Evolutionary conservation across 331 rosid genomes (phyloP), one percentile per base, ranked within the genome.

Genomic region (Rhamnella rubrinervis): DNA sequence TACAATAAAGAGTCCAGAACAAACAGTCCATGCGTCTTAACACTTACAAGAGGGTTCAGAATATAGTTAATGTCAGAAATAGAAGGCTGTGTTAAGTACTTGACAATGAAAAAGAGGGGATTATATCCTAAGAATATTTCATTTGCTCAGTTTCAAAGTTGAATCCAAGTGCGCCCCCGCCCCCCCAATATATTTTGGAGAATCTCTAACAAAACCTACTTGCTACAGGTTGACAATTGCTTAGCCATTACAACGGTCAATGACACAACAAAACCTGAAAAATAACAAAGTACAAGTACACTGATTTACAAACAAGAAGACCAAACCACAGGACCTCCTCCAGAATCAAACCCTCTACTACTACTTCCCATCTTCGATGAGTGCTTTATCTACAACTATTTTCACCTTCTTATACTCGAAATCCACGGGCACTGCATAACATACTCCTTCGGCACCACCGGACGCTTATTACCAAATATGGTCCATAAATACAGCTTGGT

Each of bases 331-430:
- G 61, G 71, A 61, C 67, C 46, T 62, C 40, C 53, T 62, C 40
- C 23, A 62, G 70, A 68, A 53, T 39, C 25, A 13, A 71, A 66
- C 77, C 92, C 61, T 73, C 35, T 3, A 31, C 92, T 85, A 85
- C 89, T 80, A 77, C 85, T 76, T 79, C 63, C 81, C 85, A 91
- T 83, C 95, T 87, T 85, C 81, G 76, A 80, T 77, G 84, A 91
- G 41, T 71, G 91, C 47, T 71, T 89, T 89, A 79, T 80, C 97
- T 76, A 89, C 90, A 75, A 84, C 91, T 82, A 86, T 66, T 53
- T 84, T 63, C 69, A 90, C 86, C 78, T 95, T 91, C 92, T 89
- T 81, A 84, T 91, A 95, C 82, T 89, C 96, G 16, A 77, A 86
- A 68, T 87, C 96, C 66, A 85, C 84, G 28, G 90, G 83, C 87